Evolutionary conservation across 371 early-diverging fungal genomes (phyloP).

Genomic region (Mucor sp.): DNA sequence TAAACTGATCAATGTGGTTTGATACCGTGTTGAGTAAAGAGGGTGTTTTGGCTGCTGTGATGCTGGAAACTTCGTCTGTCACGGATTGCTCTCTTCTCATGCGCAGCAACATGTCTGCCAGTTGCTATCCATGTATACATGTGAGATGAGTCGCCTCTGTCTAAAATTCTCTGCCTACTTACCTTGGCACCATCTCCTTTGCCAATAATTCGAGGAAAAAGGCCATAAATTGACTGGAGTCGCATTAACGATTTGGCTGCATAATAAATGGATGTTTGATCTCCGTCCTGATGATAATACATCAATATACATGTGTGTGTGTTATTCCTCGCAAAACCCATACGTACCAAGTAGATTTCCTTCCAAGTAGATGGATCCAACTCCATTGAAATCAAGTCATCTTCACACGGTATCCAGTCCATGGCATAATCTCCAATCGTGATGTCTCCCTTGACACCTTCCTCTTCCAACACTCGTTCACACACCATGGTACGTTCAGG

Average conservation of each 20-base stretch:
- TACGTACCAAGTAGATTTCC: conserved; percentile 75
- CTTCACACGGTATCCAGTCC: conserved; percentile 90
- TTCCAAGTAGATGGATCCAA: conserved; percentile 73
- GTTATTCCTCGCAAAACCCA: no score
- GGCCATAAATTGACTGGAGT: conserved; percentile 82
- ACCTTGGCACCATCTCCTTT: conserved; percentile 87
- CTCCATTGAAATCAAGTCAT: conserved; percentile 90
- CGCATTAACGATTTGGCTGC: conserved; percentile 86
- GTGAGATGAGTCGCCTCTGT: no score
- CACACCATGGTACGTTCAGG: conserved; percentile 88
- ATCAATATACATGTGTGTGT: neutral
- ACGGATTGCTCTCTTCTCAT: conserved; percentile 81
- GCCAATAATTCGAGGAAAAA: conserved; percentile 87
- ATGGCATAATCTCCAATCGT: conserved; percentile 84
- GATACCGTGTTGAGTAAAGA: conserved; percentile 55
- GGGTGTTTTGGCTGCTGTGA: conserved; percentile 43
- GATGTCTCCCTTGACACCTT: conserved; percentile 88
- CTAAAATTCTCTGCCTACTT: neutral
- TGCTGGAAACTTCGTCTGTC: conserved; percentile 49
- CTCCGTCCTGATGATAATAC: conserved; percentile 67
- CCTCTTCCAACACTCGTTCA: conserved; percentile 87
- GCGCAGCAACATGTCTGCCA: conserved; percentile 80
- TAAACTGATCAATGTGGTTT: conserved; percentile 82
- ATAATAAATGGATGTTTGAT: conserved; percentile 77
- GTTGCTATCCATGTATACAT: conserved; percentile 36